Conservation (phyloP, 164 flowering plant genomes). For the Warburgia ugandensis region DNA sequence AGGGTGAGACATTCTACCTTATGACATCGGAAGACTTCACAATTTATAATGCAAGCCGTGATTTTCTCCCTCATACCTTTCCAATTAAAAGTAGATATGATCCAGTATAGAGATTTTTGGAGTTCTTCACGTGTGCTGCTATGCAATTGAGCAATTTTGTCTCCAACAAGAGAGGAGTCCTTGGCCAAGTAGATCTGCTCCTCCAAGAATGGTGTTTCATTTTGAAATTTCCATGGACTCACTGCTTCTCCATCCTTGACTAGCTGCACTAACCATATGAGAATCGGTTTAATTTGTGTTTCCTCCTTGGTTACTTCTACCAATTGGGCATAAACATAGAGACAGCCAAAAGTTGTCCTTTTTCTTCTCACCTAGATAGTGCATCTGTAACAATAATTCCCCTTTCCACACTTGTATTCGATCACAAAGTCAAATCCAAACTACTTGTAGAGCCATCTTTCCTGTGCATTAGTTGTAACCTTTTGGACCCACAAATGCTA, state of each 20-base stretch:
- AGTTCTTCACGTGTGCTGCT: background rate
- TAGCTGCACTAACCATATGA: slow-evolving; percentile 1
- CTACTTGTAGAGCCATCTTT: background rate
- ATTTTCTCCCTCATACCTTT: slow-evolving; percentile 1
- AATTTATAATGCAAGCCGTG: background rate
- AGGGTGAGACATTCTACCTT: slow-evolving; percentile 2
- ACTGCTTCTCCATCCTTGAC: slow-evolving; percentile 4
- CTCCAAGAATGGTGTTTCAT: background rate
- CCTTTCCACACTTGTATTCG: slow-evolving; percentile 1
- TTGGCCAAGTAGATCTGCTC: no score
- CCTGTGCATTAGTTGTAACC: background rate
- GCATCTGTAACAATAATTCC: background rate
- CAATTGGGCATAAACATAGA: background rate
- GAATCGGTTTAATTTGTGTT: slow-evolving; percentile 1
- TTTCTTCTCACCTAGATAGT: background rate
- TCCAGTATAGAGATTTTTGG: slow-evolving; percentile 1
- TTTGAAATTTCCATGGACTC: slow-evolving; percentile 1
- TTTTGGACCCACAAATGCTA: slow-evolving; percentile 2
- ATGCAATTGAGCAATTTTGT: no score
- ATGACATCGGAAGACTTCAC: slow-evolving; percentile 1
- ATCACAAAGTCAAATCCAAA: background rate
- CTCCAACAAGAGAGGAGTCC: slow-evolving; percentile 4
- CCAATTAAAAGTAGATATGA: background rate
- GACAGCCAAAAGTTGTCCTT: background rate
- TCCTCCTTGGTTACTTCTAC: slow-evolving; percentile 3